Evolutionary conservation across 208 protist genomes (phyloP).

Genomic region (Blechomonas ayalai): DNA sequence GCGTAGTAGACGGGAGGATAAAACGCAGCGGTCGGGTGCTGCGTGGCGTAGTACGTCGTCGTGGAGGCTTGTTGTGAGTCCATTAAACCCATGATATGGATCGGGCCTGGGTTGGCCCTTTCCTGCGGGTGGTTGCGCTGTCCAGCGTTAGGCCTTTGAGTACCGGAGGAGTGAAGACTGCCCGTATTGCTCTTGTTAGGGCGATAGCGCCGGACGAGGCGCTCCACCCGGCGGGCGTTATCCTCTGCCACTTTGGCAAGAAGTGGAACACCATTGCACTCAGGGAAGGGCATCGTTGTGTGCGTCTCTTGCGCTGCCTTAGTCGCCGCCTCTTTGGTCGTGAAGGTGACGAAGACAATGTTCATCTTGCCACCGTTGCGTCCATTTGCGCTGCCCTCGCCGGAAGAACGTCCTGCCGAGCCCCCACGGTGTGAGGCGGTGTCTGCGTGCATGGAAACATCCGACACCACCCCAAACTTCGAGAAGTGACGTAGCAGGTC

Average conservation of each 20-base stretch:
- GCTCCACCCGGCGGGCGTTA: constrained; percentile 52
- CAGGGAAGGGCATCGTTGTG: constrained; percentile 43
- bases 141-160: neutral
- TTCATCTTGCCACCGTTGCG: constrained; percentile 22
- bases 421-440: no score
- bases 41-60: no score
- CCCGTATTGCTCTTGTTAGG: neutral
- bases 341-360: constrained; percentile 73
- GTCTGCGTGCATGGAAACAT: constrained; percentile 66
- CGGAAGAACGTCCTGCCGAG: neutral
- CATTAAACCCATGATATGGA: no score
- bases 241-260: constrained; percentile 76
- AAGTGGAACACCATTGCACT: constrained; percentile 58
- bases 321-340: constrained; percentile 48
- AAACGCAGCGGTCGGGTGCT: no score
- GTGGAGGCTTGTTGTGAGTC: no score
- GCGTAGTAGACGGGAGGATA: no score
- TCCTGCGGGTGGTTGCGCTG: neutral
- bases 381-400: no score
- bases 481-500: constrained; percentile 42
- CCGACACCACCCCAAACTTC: constrained; percentile 51
- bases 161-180: no score
- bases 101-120: constrained; percentile 1
- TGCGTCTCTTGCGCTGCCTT: constrained; percentile 49
- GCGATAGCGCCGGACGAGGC: constrained; percentile 36